Evolutionary conservation across 495 filamentous ascomycete genomes (phyloP), one percentile per base, ranked within the genome.

Genomic region (Letharia columbiana): DNA sequence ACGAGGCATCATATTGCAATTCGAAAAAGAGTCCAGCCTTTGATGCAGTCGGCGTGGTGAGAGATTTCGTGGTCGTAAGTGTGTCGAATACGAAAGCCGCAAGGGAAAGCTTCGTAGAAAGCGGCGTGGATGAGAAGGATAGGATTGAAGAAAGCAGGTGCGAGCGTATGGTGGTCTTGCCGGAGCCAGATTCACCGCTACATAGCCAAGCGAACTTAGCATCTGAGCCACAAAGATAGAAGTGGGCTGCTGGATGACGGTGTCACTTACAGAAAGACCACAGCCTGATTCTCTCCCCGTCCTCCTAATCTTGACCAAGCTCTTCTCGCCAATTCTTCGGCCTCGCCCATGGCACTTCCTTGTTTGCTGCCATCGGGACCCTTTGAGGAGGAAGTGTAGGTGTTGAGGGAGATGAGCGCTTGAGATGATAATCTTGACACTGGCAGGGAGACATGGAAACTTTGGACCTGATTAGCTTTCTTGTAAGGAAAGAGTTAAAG

Each of bases 61-160:
- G 83, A 23, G 92, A 96, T 79, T 98, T 98, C n/a, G 93, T 98
- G 10, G 94, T 96, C 6, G 94, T 98, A 50, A 98, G 82, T 10
- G 91, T 88, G 74, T 98, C 94, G 75, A 98, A 97, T 35, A 97
- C 83, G 74, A 96, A 98, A 17, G 91, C 87, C 44, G 94, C 93
- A 45, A 93, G 90, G 4, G 92, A 96, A 33, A 97, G 81, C 75
- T 96, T 98, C 65, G 86, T 87, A 3, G 93, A 97, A 6, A 98
- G 78, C 2, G 94, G 94, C 11, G 94, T 98, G 0, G 91, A 89
- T 17, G 91, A 94, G 70, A 89, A 93, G 65, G 86, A 87, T 3
- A 98, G 81, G 58, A 98, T 83, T 20, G 91, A 83, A 13, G 91
- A 89, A 39, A 98, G 78, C 35, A 96, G 77, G 73, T 96, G 93